A percentile compares a stretch with the other conserved stretches of the same genome.
Evolutionary conservation across 169 alveolate genomes (phyloP).

Genomic region (Miamiensis avidus): DNA sequence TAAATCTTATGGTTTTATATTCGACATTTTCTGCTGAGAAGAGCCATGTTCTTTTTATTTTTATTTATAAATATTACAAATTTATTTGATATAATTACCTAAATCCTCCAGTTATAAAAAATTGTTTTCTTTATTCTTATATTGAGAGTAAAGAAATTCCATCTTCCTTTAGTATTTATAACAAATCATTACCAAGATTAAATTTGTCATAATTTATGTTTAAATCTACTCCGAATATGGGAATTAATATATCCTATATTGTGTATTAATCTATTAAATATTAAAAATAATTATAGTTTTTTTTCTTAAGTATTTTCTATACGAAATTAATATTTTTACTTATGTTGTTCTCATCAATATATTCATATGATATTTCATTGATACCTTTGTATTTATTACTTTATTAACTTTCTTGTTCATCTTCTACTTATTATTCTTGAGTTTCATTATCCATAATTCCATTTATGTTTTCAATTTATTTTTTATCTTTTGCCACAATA

Average conservation of each 20-base stretch:
- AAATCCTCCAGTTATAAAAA: too few species aligned
- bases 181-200: not conserved
- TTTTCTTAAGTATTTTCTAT: too few species aligned
- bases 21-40: conserved; percentile 61
- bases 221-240: not conserved
- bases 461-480: not conserved
- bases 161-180: not conserved
- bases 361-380: not conserved
- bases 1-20: conserved; percentile 65
- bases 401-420: not conserved
- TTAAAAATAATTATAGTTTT: too few species aligned
- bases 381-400: not conserved
- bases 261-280: not conserved
- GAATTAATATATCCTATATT: not conserved
- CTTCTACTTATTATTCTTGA: too few species aligned
- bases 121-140: too few species aligned
- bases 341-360: not conserved
- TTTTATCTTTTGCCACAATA: conserved; percentile 1
- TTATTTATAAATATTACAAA: too few species aligned
- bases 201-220: too few species aligned
- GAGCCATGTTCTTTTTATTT: not conserved
- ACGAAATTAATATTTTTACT: not conserved
- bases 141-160: not conserved
- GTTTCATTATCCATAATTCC: too few species aligned
- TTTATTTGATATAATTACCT: conserved; percentile 75